Conservation (phyloP, 2,329 filamentous ascomycete species). For the Elsinoe fawcettii region DNA sequence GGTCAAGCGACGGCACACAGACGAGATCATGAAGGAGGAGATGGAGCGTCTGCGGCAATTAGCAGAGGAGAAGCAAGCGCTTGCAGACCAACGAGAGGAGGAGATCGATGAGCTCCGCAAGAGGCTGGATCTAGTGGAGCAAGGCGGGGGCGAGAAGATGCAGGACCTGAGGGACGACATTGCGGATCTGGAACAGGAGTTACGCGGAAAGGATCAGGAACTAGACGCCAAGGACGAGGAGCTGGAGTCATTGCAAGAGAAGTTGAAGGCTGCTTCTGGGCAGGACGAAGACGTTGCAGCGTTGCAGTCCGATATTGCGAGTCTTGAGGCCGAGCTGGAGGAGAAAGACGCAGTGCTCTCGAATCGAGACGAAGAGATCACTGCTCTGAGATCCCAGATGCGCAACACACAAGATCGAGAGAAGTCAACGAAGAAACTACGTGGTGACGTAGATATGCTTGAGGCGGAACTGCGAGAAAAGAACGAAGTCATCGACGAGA, state of each 20-base stretch:
- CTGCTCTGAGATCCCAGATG: conserved; percentile 25
- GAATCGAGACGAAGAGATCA: conserved; percentile 26
- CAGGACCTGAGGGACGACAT: conserved; percentile 42
- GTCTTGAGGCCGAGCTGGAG: conserved; percentile 44
- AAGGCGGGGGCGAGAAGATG: conserved; percentile 25
- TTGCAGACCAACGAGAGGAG: conserved; percentile 35
- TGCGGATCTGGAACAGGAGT: conserved; percentile 40
- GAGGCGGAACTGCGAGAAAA: conserved; percentile 31
- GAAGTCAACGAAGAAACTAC: conserved; percentile 32
- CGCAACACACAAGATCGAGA: conserved; percentile 26
- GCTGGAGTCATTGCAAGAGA: conserved; percentile 40
- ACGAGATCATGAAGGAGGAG: conserved; percentile 60
- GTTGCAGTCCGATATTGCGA: conserved; percentile 49
- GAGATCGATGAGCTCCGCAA: conserved; percentile 37
- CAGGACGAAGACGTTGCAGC: conserved; percentile 48
- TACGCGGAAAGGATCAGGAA: conserved; percentile 42
- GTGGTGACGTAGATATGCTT: conserved; percentile 29
- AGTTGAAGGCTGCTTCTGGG: conserved; percentile 26
- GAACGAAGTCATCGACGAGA: conserved; percentile 30
- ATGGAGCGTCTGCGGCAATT: conserved; percentile 42
- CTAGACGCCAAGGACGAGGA: conserved; percentile 41
- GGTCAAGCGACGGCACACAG: conserved; percentile 62
- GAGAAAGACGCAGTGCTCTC: conserved; percentile 38
- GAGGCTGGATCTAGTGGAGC: conserved; percentile 32
- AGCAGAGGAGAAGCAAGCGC: conserved; percentile 36